Conservation (phyloP, 1,284 basidiomycete genomes). For the Coniferiporia sulphurascens region DNA sequence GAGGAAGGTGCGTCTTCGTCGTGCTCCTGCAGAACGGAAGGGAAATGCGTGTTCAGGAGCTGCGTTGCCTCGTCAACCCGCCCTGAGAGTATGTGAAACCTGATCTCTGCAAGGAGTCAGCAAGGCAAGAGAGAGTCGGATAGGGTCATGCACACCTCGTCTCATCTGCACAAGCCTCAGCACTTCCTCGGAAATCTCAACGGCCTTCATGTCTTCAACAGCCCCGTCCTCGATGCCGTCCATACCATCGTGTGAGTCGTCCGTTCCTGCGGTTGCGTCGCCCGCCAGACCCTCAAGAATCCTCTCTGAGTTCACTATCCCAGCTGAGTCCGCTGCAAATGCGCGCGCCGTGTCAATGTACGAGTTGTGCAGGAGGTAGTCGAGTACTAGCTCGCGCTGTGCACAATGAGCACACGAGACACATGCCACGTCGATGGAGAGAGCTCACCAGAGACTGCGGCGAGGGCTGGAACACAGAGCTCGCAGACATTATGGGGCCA, state of each 20-base stretch:
- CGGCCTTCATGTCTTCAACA: neutral
- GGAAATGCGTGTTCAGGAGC: slow-evolving; percentile 64
- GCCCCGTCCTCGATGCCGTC: neutral
- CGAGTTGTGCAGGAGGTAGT: slow-evolving; percentile 75
- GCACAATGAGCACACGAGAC: neutral
- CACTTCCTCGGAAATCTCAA: slow-evolving; percentile 32
- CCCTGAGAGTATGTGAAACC: slow-evolving; percentile 60
- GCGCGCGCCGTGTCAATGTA: slow-evolving; percentile 67
- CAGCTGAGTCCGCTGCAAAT: slow-evolving; percentile 41
- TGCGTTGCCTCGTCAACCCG: slow-evolving; percentile 62
- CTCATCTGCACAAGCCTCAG: slow-evolving; percentile 25
- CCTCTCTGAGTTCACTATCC: slow-evolving; percentile 15
- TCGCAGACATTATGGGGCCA: neutral
- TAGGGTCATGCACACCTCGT: slow-evolving; percentile 40
- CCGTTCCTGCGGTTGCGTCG: slow-evolving; percentile 3
- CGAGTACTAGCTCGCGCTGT: slow-evolving; percentile 71
- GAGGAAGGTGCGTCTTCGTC: slow-evolving; percentile 4
- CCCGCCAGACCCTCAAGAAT: neutral
- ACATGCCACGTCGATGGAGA: too few species aligned
- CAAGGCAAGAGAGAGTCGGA: neutral
- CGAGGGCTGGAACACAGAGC: slow-evolving; percentile 1
- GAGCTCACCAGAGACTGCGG: slow-evolving; percentile 3
- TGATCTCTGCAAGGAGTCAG: slow-evolving; percentile 48
- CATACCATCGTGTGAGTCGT: neutral
- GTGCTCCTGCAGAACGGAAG: slow-evolving; percentile 50